Percentiles rank a stretch among this genome's conserved stretches.
Conservation (phyloP, 306 rosid genomes). For the Elaeagnus macrophylla region DNA sequence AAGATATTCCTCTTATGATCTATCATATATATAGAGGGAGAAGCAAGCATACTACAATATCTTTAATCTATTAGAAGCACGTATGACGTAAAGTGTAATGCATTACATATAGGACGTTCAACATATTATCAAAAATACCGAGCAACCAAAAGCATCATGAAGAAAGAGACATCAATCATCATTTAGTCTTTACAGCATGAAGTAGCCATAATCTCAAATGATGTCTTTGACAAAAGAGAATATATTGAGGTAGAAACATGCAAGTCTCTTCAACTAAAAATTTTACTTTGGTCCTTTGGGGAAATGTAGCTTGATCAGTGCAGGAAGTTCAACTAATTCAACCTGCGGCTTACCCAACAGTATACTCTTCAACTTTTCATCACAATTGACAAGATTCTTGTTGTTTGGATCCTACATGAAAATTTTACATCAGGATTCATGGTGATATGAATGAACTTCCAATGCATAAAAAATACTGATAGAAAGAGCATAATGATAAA, state of each 20-base stretch:
- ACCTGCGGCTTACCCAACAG: constrained; percentile 67
- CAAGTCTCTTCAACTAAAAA: constrained; percentile 13
- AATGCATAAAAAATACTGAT: background rate
- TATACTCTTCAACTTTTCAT: constrained; percentile 59
- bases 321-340: constrained; percentile 80
- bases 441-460: background rate
- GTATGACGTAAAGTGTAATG: too few species aligned
- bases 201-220: constrained; percentile 18
- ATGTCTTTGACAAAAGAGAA: constrained; percentile 12
- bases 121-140: too few species aligned
- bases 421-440: constrained; percentile 14
- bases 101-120: too few species aligned
- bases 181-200: constrained; percentile 14
- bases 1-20: too few species aligned
- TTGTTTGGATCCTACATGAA: constrained; percentile 58
- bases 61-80: too few species aligned
- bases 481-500: background rate
- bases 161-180: background rate
- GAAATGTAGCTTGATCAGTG: constrained; percentile 77
- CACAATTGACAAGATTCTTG: constrained; percentile 83
- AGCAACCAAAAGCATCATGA: background rate
- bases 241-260: constrained; percentile 1
- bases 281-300: constrained; percentile 61
- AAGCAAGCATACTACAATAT: too few species aligned
- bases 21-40: too few species aligned